These are phyloP conservation scores for Penicillium verhagenii DNA, from an alignment of 495 filamentous ascomycete genomes.

Conservation along the genomic window DNA sequence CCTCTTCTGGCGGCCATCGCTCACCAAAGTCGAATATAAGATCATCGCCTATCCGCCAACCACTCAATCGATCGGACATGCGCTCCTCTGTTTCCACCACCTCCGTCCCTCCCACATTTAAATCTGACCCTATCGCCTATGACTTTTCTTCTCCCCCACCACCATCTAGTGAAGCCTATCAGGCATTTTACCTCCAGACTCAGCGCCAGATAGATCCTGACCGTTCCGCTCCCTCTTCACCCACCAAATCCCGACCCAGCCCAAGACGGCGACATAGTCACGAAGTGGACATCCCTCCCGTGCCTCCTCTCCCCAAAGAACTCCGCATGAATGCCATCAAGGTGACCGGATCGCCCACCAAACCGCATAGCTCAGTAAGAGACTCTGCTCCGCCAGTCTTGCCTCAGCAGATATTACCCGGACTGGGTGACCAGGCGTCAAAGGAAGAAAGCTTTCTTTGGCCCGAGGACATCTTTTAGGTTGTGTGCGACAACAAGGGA, in stretches of 20 bases:
- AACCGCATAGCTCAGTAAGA: conserved; percentile 14
- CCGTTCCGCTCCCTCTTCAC: conserved; percentile 17
- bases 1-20: conserved; percentile 14
- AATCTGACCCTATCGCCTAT: conserved; percentile 3
- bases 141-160: conserved; percentile 30
- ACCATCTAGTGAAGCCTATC: conserved; percentile 11
- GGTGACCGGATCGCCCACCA: conserved; percentile 32
- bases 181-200: conserved; percentile 25
- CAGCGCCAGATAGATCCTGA: conserved; percentile 24
- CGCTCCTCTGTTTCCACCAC: conserved; percentile 20
- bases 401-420: conserved; percentile 4
- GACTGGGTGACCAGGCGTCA: conserved; percentile 4
- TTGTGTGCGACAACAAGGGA: background rate
- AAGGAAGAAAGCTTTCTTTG: conserved; percentile 38
- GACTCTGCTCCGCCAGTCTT: conserved; percentile 3
- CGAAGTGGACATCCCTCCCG: conserved; percentile 42
- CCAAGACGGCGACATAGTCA: conserved; percentile 23
- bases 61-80: conserved; percentile 22
- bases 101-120: conserved; percentile 2
- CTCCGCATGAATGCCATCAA: conserved; percentile 37
- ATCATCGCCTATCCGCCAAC: conserved; percentile 27
- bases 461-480: conserved; percentile 35
- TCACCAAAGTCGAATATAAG: conserved; percentile 23
- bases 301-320: conserved; percentile 44
- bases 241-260: conserved; percentile 14